phyloP scores from a whole-genome alignment of 108 stramenopile species.

The Parmales sp. region DNA sequence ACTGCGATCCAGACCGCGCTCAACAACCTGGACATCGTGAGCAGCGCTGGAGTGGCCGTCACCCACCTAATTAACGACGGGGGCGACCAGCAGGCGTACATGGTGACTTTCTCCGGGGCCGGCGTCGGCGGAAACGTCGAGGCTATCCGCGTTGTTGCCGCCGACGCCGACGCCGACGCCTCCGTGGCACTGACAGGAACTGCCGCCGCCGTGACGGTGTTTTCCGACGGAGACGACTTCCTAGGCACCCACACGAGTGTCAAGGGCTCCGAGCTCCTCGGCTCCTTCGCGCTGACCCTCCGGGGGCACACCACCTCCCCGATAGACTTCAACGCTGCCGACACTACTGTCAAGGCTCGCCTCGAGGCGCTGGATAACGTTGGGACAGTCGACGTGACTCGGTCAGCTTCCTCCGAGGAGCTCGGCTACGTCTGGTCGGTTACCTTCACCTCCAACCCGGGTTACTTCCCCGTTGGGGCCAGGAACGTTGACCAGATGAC shows the following conservation, averaged over 20 bases:
- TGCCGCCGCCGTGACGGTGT: conserved; percentile 39
- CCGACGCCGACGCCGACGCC: conserved; percentile 30
- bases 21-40: conserved; percentile 46
- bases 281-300: conserved; percentile 49
- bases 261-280: conserved; percentile 52
- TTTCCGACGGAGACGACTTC: conserved; percentile 48
- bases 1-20: conserved; percentile 40
- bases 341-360: conserved; percentile 41
- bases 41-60: conserved; percentile 39
- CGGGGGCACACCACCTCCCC: conserved; percentile 45
- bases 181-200: conserved; percentile 34
- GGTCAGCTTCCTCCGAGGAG: conserved; percentile 42
- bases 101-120: conserved; percentile 46
- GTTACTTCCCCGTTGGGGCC: conserved; percentile 57
- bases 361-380: conserved; percentile 65
- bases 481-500: conserved; percentile 43
- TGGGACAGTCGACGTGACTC: conserved; percentile 50
- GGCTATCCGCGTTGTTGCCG: conserved; percentile 38
- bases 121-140: conserved; percentile 66
- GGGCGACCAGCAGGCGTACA: conserved; percentile 36
- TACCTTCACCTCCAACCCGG: conserved; percentile 66
- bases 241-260: conserved; percentile 24
- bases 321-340: conserved; percentile 70
- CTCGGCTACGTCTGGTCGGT: conserved; percentile 64
- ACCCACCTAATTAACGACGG: conserved; percentile 17